Base-by-base conservation (phyloP, 129 eudicot species). In the Flaveria bidentis region DNA sequence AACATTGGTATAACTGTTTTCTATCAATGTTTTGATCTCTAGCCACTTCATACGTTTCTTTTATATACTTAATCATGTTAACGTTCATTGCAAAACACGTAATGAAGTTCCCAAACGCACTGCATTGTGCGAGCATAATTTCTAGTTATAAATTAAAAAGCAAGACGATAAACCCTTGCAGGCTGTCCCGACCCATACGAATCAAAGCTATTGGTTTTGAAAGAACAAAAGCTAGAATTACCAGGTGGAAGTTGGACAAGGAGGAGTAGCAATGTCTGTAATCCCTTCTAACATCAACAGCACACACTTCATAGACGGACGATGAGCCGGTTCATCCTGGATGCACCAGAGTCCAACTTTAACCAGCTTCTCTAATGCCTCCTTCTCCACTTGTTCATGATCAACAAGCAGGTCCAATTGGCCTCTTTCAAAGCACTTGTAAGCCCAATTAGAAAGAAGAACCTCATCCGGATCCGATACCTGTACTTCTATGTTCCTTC, bases 261-360 rank as follows among this genome's bases (percentile, higher is more conserved):
- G 64, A 20, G 64, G 64, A 57, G 64, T 57, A 11, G 64, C 15
- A 4, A 57, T 57, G 64, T 57, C 64, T 9, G 64, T 57, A 57
- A 57, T 57, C 33, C 64, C 64, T 57, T 57, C 64, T 22, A 57
- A 57, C 64, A 57, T 57, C 64, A 57, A 57, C 64, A 57, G 9
- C 16, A 57, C 64, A 57, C 64, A 57, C 64, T 57, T 57, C 64
- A 57, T 57, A 57, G 64, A 57, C 6, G 64, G 64, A 57, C 64
- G 64, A 57, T 20, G 64, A 57, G 64, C 64, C 11, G 64, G 64
- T 9, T 57, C 64, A 57, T 57, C 64, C 64, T 56, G 63, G 30
- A 57, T 57, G 16, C 64, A 57, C 64, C 64, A 57, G 18, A 57
- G 64, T 9, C 64, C 64, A 20, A 57, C 30, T 20, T 57, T 57